phyloP scores from a whole-genome alignment of 768 basidiomycete genomes.

The Fistulinella prunicolor region DNA sequence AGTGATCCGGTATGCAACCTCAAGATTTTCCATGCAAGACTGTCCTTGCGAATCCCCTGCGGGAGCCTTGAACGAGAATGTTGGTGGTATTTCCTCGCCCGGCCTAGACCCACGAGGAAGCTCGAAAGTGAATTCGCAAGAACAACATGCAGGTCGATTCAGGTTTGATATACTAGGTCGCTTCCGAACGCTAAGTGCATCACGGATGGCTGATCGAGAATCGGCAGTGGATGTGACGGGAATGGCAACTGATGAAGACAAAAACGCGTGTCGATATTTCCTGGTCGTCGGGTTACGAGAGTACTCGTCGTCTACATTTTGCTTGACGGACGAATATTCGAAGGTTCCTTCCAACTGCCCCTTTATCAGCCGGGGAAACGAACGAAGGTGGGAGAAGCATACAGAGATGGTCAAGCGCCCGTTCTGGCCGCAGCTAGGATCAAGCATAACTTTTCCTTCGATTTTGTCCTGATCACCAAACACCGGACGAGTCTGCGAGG shows the following conservation, averaged over 20 bases:
- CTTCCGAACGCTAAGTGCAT: conserved; percentile 42
- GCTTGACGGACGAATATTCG: conserved; percentile 36
- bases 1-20: conserved; percentile 53
- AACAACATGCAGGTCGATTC: conserved; percentile 27
- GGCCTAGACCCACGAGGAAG: conserved; percentile 47
- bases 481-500: conserved; percentile 40
- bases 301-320: conserved; percentile 18
- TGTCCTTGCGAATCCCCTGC: conserved; percentile 24
- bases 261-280: conserved; percentile 45
- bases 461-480: conserved; percentile 61
- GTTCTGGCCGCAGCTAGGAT: conserved; percentile 46
- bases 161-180: conserved; percentile 45
- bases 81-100: conserved; percentile 62
- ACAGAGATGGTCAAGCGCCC: conserved; percentile 63
- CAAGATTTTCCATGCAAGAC: conserved; percentile 33
- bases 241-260: conserved; percentile 44
- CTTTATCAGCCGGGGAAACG: conserved; percentile 2
- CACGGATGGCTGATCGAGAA: conserved; percentile 23
- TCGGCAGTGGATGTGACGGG: conserved; percentile 33
- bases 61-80: conserved; percentile 44
- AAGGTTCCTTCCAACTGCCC: conserved; percentile 63
- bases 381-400: conserved; percentile 7
- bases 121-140: conserved; percentile 52
- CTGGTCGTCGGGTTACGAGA: conserved; percentile 21
- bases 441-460: conserved; percentile 56